Conservation (phyloP, 768 basidiomycete genomes). For the Pleurotus pulmonarius region DNA sequence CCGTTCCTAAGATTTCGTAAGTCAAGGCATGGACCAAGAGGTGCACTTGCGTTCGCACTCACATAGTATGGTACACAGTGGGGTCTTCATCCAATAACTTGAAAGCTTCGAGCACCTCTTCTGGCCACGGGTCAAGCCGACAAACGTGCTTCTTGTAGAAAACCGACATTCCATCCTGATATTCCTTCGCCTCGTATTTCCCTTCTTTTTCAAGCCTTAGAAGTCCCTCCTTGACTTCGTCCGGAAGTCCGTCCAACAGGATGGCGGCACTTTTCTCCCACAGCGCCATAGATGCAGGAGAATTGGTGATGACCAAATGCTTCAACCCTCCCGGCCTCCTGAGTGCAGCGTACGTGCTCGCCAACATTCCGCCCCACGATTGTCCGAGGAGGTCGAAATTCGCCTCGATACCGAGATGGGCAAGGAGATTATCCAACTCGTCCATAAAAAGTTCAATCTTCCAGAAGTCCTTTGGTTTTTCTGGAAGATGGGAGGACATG, state of each 20-base stretch:
- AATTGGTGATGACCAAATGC: conserved; percentile 40
- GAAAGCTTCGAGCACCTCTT: conserved; percentile 28
- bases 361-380: conserved; percentile 53
- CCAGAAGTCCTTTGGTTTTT: conserved; percentile 51
- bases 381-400: conserved; percentile 49
- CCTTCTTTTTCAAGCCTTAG: conserved; percentile 41
- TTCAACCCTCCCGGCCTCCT: conserved; percentile 41
- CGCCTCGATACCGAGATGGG: conserved; percentile 37
- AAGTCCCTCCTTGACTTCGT: conserved; percentile 34
- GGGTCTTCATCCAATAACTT: conserved; percentile 35
- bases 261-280: conserved; percentile 31
- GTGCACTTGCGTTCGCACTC: conserved; percentile 10
- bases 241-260: conserved; percentile 32
- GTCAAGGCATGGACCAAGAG: neutral
- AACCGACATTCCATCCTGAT: conserved; percentile 34
- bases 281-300: conserved; percentile 40
- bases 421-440: conserved; percentile 44
- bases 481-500: conserved; percentile 49
- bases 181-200: conserved; percentile 40
- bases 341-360: conserved; percentile 26
- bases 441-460: conserved; percentile 45
- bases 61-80: conserved; percentile 49
- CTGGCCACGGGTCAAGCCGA: conserved; percentile 40
- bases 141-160: conserved; percentile 44
- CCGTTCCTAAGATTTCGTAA: conserved; percentile 26